Conservation (phyloP, 768 basidiomycete genomes). For the Leucocoprinus leucothites region DNA sequence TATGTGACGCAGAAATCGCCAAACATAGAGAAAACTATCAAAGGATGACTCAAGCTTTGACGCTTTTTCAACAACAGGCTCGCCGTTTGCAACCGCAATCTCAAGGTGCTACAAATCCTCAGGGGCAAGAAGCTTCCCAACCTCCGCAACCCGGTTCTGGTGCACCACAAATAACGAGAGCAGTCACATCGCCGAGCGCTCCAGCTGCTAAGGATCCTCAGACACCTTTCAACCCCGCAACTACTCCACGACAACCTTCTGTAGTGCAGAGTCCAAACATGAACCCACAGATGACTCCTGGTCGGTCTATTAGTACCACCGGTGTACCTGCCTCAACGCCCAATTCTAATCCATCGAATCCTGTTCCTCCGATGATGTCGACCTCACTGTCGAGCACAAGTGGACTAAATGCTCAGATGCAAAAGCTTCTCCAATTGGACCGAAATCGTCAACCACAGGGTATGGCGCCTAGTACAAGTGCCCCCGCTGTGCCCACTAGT, state of each 20-base stretch:
- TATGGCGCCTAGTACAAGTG: background rate
- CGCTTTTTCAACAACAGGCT: slow-evolving; percentile 12
- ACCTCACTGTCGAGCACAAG: background rate
- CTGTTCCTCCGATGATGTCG: background rate
- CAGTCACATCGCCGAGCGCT: slow-evolving; percentile 1
- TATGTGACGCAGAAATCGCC: slow-evolving; percentile 13
- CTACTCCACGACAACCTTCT: background rate
- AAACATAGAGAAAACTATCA: slow-evolving; percentile 11
- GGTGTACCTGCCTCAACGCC: background rate
- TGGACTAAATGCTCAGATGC: slow-evolving; percentile 9
- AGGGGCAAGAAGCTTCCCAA: background rate
- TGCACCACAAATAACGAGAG: background rate
- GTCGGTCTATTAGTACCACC: background rate
- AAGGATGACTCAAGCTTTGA: slow-evolving; percentile 12
- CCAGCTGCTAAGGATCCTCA: background rate
- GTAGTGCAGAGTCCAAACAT: slow-evolving; percentile 5
- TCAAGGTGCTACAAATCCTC: background rate
- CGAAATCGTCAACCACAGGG: slow-evolving; percentile 14
- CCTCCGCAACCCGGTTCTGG: background rate
- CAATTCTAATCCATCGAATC: background rate
- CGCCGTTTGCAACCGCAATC: slow-evolving; percentile 4
- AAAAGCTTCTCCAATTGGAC: slow-evolving; percentile 14
- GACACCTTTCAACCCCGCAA: slow-evolving; percentile 1
- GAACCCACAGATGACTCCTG: slow-evolving; percentile 2
- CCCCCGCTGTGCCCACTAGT: background rate